Evolutionary conservation across 306 rosid genomes (phyloP).

Genomic region (Castanopsis chinensis): DNA sequence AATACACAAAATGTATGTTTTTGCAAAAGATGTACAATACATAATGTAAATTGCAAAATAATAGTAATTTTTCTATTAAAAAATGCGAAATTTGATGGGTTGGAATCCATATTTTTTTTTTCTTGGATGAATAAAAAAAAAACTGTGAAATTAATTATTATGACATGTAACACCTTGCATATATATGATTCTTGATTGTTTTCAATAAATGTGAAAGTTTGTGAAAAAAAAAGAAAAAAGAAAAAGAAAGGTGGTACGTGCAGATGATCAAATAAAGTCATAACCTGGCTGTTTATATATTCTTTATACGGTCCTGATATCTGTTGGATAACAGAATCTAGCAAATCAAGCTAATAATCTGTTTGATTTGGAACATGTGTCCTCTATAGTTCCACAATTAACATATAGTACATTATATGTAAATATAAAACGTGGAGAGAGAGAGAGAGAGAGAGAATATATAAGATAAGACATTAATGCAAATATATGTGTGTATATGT

Average conservation of each 20-base stretch:
- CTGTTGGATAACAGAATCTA: slow-evolving; percentile 17
- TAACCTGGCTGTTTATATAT: not conserved
- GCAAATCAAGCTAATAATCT: not conserved
- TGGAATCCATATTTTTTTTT: not conserved
- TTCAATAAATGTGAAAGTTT: not conserved
- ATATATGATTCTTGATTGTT: not conserved
- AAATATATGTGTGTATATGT: not conserved
- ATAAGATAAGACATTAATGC: not conserved
- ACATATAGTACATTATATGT: not conserved
- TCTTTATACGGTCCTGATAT: not conserved
- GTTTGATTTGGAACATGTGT: slow-evolving; percentile 3
- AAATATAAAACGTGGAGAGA: not conserved
- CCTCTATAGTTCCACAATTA: not conserved
- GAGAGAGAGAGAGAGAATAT: not conserved
- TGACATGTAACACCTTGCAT: not conserved
- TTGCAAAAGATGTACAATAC: too few relatives aligned
- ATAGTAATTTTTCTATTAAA: too few relatives aligned
- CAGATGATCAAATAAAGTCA: not conserved
- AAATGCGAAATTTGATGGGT: too few relatives aligned
- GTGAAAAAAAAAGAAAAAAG: not conserved
- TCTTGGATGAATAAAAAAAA: not conserved
- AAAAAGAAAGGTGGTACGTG: not conserved
- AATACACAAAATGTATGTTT: not conserved
- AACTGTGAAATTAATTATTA: not conserved
- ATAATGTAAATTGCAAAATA: too few relatives aligned